A percentile compares a stretch with the other conserved stretches of the same genome.
These are phyloP conservation scores for Kodamaea plutei DNA, from an alignment of 1,139 yeast species.

Conservation along the genomic window DNA sequence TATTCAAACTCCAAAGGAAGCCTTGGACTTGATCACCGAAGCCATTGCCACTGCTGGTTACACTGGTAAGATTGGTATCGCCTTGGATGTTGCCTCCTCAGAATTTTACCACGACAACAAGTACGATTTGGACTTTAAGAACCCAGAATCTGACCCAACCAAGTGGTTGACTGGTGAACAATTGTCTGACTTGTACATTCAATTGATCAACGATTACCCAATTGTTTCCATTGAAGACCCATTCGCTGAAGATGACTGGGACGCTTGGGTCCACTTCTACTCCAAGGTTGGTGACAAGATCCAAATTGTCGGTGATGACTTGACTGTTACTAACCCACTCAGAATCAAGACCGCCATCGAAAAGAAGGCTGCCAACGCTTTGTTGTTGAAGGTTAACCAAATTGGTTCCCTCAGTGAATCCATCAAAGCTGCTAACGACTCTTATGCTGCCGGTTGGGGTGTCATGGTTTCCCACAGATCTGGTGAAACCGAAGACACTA, in stretches of 20 bases:
- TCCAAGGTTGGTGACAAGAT: conserved; percentile 59
- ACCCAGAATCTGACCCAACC: conserved; percentile 82
- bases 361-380: conserved; percentile 88
- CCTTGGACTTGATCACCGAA: conserved; percentile 81
- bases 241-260: conserved; percentile 99
- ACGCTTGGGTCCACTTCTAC: conserved; percentile 87
- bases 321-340: conserved; percentile 94
- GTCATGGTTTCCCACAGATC: conserved; percentile 98
- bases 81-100: conserved; percentile 92
- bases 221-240: conserved; percentile 97
- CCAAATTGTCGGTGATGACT: conserved; percentile 95
- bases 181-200: conserved; percentile 77
- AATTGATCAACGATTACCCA: conserved; percentile 83
- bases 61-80: conserved; percentile 85
- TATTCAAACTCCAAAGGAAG: conserved; percentile 88
- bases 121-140: conserved; percentile 97
- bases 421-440: conserved; percentile 87
- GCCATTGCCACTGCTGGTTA: conserved; percentile 92
- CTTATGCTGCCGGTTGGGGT: conserved; percentile 93
- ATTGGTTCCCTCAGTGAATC: conserved; percentile 91
- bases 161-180: conserved; percentile 87
- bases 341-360: conserved; percentile 93
- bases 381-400: conserved; percentile 93
- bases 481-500: conserved; percentile 98
- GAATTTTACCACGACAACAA: conserved; percentile 94